Evolutionary conservation across 2,329 filamentous ascomycete genomes (phyloP).

Genomic region (Elsinoe arachidis): DNA sequence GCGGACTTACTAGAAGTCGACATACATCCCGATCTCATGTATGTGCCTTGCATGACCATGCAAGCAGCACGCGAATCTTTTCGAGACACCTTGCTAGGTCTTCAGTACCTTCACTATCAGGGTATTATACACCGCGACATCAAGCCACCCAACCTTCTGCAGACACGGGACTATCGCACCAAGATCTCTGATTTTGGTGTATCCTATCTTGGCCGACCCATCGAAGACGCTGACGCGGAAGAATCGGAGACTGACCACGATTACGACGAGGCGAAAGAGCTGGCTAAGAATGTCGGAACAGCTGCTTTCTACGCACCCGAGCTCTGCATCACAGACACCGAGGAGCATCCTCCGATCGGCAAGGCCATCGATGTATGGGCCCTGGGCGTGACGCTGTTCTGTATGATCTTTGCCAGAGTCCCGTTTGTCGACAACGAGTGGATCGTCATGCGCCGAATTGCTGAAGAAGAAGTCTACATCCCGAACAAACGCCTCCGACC

Average conservation of each 20-base stretch:
- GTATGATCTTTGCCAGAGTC: conserved; percentile 85
- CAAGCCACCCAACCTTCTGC: conserved; percentile 72
- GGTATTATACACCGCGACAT: conserved; percentile 63
- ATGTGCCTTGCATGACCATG: conserved; percentile 87
- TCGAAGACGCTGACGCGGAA: conserved; percentile 57
- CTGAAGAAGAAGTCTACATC: conserved; percentile 85
- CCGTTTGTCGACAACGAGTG: conserved; percentile 92
- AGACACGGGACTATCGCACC: conserved; percentile 73
- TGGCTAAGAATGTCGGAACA: conserved; percentile 97
- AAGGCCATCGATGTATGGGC: conserved; percentile 97
- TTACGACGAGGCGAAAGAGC: conserved; percentile 73
- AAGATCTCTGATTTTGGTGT: conserved; percentile 99
- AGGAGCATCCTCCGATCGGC: conserved; percentile 63
- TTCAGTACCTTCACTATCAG: conserved; percentile 70
- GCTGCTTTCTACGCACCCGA: conserved; percentile 97
- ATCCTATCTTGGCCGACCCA: conserved; percentile 86
- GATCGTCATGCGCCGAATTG: conserved; percentile 84
- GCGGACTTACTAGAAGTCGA: conserved; percentile 49
- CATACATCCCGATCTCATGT: conserved; percentile 79
- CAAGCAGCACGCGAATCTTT: conserved; percentile 76
- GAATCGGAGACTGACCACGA: conserved; percentile 66
- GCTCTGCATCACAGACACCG: conserved; percentile 78
- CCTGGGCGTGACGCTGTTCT: conserved; percentile 89
- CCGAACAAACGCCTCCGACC: conserved; percentile 74
- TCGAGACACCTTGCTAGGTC: conserved; percentile 80